Percentiles rank a stretch among this genome's conserved stretches.
Conservation (phyloP, 441 rosid species). For the Hura crepitans region DNA sequence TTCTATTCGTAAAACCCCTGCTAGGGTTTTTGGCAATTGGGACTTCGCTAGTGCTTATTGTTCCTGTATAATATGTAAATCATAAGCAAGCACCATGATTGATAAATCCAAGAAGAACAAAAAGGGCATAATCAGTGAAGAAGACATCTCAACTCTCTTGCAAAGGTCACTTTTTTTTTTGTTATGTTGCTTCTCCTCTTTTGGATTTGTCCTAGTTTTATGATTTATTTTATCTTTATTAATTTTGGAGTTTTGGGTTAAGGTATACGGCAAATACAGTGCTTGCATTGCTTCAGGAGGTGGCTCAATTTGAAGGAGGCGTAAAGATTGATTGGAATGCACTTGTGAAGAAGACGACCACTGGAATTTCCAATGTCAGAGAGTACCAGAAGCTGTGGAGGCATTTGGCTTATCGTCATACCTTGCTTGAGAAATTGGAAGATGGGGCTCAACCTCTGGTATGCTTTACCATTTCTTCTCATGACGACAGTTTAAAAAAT, state of each 20-base stretch:
- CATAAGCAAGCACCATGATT: constrained; percentile 32
- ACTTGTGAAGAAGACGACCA: constrained; percentile 55
- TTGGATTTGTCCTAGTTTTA: neutral
- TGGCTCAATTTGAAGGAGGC: constrained; percentile 49
- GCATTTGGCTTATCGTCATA: constrained; percentile 67
- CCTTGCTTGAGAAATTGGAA: constrained; percentile 44
- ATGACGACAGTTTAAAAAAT: neutral
- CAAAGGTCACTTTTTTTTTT: constrained; percentile 43
- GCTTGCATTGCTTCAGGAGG: constrained; percentile 64
- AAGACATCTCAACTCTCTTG: constrained; percentile 54
- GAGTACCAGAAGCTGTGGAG: constrained; percentile 87
- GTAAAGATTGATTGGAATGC: constrained; percentile 71
- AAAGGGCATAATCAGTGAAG: constrained; percentile 55
- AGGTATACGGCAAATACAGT: constrained; percentile 54
- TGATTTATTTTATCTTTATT: neutral
- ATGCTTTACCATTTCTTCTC: constrained; percentile 8
- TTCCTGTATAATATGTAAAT: constrained; percentile 27
- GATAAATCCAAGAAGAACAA: constrained; percentile 45
- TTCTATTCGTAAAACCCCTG: constrained; percentile 31
- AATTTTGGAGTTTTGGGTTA: neutral
- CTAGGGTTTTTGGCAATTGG: constrained; percentile 33
- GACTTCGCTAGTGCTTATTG: neutral
- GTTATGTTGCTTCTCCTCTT: neutral
- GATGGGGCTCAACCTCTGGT: constrained; percentile 56
- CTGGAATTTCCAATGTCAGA: constrained; percentile 71